Evolutionary conservation across 768 basidiomycete species (phyloP), one percentile per base, ranked within the genome.

Genomic region (Austroboletus festivus): DNA sequence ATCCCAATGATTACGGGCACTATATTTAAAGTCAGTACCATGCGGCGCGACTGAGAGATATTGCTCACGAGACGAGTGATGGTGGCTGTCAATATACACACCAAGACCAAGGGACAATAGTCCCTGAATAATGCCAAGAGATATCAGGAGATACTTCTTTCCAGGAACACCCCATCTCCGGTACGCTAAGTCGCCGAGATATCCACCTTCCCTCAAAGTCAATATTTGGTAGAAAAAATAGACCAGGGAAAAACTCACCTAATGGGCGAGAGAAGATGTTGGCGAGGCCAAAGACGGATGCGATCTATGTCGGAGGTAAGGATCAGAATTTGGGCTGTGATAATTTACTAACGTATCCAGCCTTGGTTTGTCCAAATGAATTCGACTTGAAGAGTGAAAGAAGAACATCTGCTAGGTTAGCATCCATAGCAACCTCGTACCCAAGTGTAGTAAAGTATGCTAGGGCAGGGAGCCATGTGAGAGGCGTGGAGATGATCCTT

Each of bases 391-490:
- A 75, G n/a, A 76, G 56, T 9, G 38, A 57, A 52, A 70, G 73
- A 16, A 81, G 62, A 8, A 77, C 68, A 47, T 67, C 72, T n/a
- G 75, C 71, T 54, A 82, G 65, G 50, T 75, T 73, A 7, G 73
- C 74, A 54, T 84, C 79, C 37, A 84, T 71, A 1, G 76, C 73
- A 6, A 84, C 71, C 60, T 83, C 82, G 39, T 74, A 71, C 0
- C 82, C 81, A 53, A 83, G 82, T 3, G 80, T 79, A 0, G 75
- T 75, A 30, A 75, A 52, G 49, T 83, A 83, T 12, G 74, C 76
- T 9, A 80, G 57, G 0, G 75, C 63, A 0, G 80, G 80, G 3
- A 82, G 71, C 77, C 80, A 81, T 1, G 80, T 82, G 11, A 78
- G 51, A 1, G 77, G 77, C 47, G 56, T 72, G n/a, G 52, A 11